Evolutionary conservation across 2,329 filamentous ascomycete genomes (phyloP).

Genomic region (Rhynchosporium graminicola): DNA sequence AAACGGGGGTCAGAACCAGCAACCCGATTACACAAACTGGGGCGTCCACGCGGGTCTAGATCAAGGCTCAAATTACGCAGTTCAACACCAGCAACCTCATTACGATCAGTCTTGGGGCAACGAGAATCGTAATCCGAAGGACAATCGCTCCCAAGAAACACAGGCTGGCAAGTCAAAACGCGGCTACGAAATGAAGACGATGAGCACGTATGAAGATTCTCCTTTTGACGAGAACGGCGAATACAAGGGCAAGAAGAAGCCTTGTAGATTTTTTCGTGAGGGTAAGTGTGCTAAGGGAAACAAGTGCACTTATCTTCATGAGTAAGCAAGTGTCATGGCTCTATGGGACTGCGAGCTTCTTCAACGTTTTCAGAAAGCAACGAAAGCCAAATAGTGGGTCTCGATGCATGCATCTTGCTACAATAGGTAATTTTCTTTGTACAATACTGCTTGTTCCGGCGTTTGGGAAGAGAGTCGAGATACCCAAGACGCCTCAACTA

Average conservation of each 20-base stretch:
- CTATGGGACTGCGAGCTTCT: neutral
- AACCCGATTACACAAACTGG: slow-evolving; percentile 33
- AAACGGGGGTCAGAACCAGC: slow-evolving; percentile 26
- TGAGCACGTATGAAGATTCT: slow-evolving; percentile 23
- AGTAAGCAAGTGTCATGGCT: slow-evolving; percentile 37
- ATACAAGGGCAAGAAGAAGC: slow-evolving; percentile 59
- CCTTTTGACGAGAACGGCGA: slow-evolving; percentile 43
- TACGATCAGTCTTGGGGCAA: slow-evolving; percentile 31
- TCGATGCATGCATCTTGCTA: neutral
- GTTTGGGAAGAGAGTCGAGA: neutral
- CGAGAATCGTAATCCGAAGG: slow-evolving; percentile 21
- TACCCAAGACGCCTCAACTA: neutral
- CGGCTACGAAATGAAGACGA: slow-evolving; percentile 22
- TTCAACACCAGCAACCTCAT: slow-evolving; percentile 24
- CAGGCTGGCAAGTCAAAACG: slow-evolving; percentile 21
- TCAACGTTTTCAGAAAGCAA: too few relatives aligned
- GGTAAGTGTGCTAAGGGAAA: slow-evolving; percentile 73
- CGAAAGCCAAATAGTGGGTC: too few relatives aligned
- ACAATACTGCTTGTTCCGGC: neutral
- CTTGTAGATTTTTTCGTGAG: slow-evolving; percentile 69
- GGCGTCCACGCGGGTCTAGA: slow-evolving; percentile 20
- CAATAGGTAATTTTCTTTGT: slow-evolving; percentile 6
- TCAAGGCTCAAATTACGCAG: slow-evolving; percentile 24
- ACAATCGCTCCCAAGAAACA: slow-evolving; percentile 12
- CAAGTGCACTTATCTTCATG: slow-evolving; percentile 73